Conservation (phyloP, 1,284 basidiomycete genomes). For the Rhodotorula sp. region DNA sequence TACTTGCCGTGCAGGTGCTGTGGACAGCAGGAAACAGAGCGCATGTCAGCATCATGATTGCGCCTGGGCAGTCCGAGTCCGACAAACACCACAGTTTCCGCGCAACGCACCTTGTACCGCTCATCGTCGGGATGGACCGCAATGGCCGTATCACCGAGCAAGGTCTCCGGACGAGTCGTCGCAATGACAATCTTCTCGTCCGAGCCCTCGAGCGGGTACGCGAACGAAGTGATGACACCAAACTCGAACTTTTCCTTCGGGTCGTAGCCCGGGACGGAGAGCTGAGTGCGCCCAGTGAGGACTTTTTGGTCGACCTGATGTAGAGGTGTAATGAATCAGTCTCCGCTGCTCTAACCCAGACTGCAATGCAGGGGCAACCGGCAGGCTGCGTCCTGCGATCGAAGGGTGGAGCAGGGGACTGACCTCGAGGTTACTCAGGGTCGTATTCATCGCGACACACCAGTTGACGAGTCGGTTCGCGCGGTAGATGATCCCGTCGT, state of each 20-base stretch:
- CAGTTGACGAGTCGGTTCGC: conserved; percentile 98
- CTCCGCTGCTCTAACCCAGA: not conserved
- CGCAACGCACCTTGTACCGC: conserved; percentile 66
- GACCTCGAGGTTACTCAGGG: conserved; percentile 91
- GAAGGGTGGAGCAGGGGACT: conserved; percentile 22
- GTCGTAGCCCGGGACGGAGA: conserved; percentile 93
- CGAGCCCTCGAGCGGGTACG: conserved; percentile 75
- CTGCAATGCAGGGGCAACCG: not conserved
- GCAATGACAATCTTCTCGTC: conserved; percentile 93
- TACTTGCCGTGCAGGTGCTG: conserved; percentile 92
- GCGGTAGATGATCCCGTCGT: conserved; percentile 91
- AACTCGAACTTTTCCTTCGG: conserved; percentile 94
- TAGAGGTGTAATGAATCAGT: no score
- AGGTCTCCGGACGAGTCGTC: conserved; percentile 97
- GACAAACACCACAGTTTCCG: no score
- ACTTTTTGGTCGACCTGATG: conserved; percentile 86
- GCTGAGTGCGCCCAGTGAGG: conserved; percentile 79
- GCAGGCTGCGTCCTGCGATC: no score
- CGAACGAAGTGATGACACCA: conserved; percentile 93
- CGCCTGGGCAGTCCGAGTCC: no score
- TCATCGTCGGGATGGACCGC: conserved; percentile 93
- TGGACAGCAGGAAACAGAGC: no score
- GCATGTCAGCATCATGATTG: no score
- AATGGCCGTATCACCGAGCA: conserved; percentile 96
- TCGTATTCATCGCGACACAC: conserved; percentile 95